A percentile compares a stretch with the other conserved stretches of the same genome.
Conservation (phyloP, 805 yeast species). For the Lipomyces kockii region DNA sequence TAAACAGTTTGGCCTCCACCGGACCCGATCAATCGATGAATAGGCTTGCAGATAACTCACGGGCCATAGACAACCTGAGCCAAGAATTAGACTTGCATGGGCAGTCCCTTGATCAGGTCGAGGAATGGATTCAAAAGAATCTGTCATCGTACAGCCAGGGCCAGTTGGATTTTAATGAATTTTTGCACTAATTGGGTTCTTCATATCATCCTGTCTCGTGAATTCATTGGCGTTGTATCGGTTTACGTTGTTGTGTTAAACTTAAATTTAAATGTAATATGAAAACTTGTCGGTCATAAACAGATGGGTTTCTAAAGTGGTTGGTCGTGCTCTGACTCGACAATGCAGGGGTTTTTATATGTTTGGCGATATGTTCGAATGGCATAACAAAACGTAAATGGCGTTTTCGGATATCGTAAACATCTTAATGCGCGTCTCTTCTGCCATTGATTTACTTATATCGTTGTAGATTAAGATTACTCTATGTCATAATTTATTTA, state of each 20-base stretch:
- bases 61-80: constrained; percentile 38
- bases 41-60: constrained; percentile 23
- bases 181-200: neutral
- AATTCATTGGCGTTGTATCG: neutral
- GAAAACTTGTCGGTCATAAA: neutral
- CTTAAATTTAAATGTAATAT: neutral
- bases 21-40: constrained; percentile 12
- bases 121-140: constrained; percentile 42
- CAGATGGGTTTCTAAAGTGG: constrained; percentile 2
- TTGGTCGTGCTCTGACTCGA: neutral
- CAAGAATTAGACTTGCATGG: constrained; percentile 41
- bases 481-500: constrained; percentile 43
- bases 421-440: too few relatives aligned
- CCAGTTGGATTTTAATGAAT: neutral
- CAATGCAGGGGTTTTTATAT: too few relatives aligned
- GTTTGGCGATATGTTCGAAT: constrained; percentile 52
- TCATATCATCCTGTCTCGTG: neutral
- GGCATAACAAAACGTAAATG: too few relatives aligned
- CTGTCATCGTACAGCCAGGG: constrained; percentile 11
- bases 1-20: constrained; percentile 11
- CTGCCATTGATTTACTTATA: too few relatives aligned
- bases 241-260: neutral
- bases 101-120: constrained; percentile 42
- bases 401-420: too few relatives aligned
- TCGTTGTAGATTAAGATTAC: too few relatives aligned